These are phyloP conservation scores for Leishmania braziliensis DNA, from an alignment of 208 protist genomes.

Conservation along the genomic window DNA sequence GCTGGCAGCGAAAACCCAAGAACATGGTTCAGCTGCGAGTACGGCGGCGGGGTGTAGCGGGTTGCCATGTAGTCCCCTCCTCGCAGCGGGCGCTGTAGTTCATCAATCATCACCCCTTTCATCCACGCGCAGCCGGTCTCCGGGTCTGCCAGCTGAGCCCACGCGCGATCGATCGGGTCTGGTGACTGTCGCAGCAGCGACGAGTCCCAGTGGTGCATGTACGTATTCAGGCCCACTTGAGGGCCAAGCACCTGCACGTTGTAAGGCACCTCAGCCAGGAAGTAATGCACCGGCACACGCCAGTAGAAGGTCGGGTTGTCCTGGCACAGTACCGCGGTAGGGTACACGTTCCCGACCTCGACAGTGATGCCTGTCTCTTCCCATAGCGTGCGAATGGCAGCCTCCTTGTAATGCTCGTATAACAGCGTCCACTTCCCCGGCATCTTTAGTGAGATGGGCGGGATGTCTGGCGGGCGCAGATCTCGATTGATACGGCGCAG, in stretches of 20 bases:
- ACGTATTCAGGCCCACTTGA: slow-evolving; percentile 68
- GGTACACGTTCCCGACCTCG: slow-evolving; percentile 59
- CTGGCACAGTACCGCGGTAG: slow-evolving; percentile 65
- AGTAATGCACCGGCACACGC: slow-evolving; percentile 90
- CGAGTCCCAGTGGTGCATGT: slow-evolving; percentile 86
- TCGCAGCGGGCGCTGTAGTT: slow-evolving; percentile 83
- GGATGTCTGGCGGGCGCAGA: slow-evolving; percentile 86
- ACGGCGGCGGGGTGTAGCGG: slow-evolving; percentile 88
- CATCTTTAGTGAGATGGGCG: slow-evolving; percentile 88
- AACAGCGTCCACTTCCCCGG: slow-evolving; percentile 92
- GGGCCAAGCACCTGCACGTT: slow-evolving; percentile 81
- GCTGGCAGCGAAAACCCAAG: slow-evolving; percentile 45
- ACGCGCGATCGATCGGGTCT: slow-evolving; percentile 88
- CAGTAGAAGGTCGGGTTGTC: slow-evolving; percentile 78
- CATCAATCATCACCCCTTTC: slow-evolving; percentile 70
- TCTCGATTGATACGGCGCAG: slow-evolving; percentile 92
- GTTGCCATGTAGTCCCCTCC: slow-evolving; percentile 84
- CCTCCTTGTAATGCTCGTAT: slow-evolving; percentile 91
- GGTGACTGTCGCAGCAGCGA: slow-evolving; percentile 83
- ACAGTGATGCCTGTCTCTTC: slow-evolving; percentile 92
- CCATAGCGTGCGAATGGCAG: slow-evolving; percentile 84
- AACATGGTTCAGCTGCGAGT: slow-evolving; percentile 62
- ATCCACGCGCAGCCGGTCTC: slow-evolving; percentile 90
- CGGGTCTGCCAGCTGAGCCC: slow-evolving; percentile 80
- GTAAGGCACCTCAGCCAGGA: slow-evolving; percentile 84